Percentiles rank a stretch among this genome's conserved stretches.
These are phyloP conservation scores for Aspergillus neotritici DNA, from an alignment of 2,329 filamentous ascomycete species.

Conservation along the genomic window DNA sequence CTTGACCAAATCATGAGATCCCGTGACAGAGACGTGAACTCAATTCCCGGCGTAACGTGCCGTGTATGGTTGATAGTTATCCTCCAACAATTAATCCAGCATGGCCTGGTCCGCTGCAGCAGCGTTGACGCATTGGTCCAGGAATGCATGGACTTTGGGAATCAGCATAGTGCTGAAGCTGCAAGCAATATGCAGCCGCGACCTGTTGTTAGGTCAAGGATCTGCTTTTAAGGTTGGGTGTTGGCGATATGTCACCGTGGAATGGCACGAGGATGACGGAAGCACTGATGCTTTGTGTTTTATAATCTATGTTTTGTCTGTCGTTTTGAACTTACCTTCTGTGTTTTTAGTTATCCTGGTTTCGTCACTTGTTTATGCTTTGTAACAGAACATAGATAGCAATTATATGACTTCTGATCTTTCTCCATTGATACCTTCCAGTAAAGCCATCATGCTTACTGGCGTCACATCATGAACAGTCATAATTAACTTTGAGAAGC, in stretches of 20 bases:
- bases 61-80: conserved; percentile 21
- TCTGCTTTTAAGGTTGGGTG: no score
- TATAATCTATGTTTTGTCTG: no score
- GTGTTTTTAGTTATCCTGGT: conserved; percentile 6
- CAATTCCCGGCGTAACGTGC: conserved; percentile 21
- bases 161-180: conserved; percentile 10
- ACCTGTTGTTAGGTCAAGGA: conserved; percentile 13
- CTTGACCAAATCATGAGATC: conserved; percentile 20
- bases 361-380: background rate
- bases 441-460: no score
- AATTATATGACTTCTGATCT: no score
- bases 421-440: no score
- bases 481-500: no score
- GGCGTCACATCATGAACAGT: no score
- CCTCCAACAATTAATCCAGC: conserved; percentile 11
- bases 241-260: no score
- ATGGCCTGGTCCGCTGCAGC: conserved; percentile 15
- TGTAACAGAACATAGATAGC: no score
- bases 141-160: conserved; percentile 18
- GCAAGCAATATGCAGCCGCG: conserved; percentile 12
- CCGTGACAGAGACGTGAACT: conserved; percentile 17
- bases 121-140: conserved; percentile 11
- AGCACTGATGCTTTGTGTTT: no score
- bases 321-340: no score
- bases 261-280: no score